These are phyloP conservation scores for Spathaspora boniae DNA, from an alignment of 805 yeast genomes.

Conservation along the genomic window DNA sequence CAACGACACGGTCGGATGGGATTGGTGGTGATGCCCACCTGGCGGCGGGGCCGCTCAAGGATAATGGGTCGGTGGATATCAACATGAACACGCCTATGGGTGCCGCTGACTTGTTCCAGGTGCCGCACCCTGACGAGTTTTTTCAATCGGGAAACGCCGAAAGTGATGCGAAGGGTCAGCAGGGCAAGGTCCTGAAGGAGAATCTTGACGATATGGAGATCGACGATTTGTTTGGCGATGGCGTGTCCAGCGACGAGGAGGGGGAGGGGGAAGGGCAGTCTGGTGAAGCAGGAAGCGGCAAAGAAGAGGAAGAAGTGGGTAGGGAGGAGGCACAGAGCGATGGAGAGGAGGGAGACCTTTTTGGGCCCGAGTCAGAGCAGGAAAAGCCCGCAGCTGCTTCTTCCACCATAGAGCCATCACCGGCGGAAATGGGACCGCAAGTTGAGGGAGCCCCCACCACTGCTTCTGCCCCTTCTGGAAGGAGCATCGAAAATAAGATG, in stretches of 20 bases:
- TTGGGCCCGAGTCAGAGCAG: neutral
- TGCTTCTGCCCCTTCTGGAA: too few species aligned
- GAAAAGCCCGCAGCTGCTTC: neutral
- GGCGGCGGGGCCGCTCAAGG: slow-evolving; percentile 13
- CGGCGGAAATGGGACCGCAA: too few species aligned
- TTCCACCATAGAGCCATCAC: slow-evolving; percentile 1
- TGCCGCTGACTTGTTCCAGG: slow-evolving; percentile 12
- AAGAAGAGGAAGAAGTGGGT: slow-evolving; percentile 10
- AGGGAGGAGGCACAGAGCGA: neutral
- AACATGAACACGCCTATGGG: slow-evolving; percentile 13
- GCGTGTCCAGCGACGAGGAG: slow-evolving; percentile 10
- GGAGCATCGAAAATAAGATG: too few species aligned
- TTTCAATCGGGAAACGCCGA: slow-evolving; percentile 9
- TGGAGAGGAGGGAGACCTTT: neutral
- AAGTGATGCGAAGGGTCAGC: slow-evolving; percentile 2
- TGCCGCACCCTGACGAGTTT: slow-evolving; percentile 13
- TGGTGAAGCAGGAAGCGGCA: neutral
- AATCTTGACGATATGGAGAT: slow-evolving; percentile 22
- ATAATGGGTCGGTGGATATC: slow-evolving; percentile 13
- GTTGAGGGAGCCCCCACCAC: too few species aligned
- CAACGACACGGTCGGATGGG: slow-evolving; percentile 20
- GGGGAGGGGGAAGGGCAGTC: neutral
- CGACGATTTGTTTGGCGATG: slow-evolving; percentile 16
- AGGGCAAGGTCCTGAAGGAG: slow-evolving; percentile 5
- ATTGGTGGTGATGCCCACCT: slow-evolving; percentile 15